Evolutionary conservation across 345 rosid genomes (phyloP), one percentile per base, ranked within the genome.

Genomic region (Salix viminalis): DNA sequence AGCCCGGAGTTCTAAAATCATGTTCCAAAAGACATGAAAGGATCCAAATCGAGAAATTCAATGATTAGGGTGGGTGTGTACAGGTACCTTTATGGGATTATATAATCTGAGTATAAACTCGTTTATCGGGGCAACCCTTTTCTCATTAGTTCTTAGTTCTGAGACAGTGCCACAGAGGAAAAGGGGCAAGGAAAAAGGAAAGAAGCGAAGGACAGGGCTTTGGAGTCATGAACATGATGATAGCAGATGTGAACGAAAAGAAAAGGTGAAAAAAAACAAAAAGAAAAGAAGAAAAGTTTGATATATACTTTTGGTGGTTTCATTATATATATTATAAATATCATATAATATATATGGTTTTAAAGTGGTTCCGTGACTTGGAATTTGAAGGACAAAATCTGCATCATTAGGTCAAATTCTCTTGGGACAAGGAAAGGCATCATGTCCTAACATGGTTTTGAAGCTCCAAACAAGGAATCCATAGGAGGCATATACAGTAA

Each of bases 321-420:
- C 60, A 52, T 28, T 32, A 70, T 50, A 70, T 50, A 28, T 5
- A 41, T 41, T 10, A 2, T 9, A 6, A 70, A 36, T 34, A 50
- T 70, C 72, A 16, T 8, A 70, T 70, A 44, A 44, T 10, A 44
- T 70, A 50, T 30, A 61, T 7, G 18, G 41, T 54, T 71, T 54
- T 34, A 52, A 21, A 54, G 8, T 21, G 54, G 30, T 71, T 71
- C 44, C 44, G 65, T 54, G 65, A 54, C 74, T 34, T 71, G 64
- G 28, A 21, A 21, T 54, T 71, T 11, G n/a, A 71, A 54, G 65
- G 64, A 54, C 65, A 34, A 52, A 54, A 1, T 34, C 21, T 54
- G 14, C 65, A 54, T 71, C 74, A 52, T 54, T 71, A 56, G 74
- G 30, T 30, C 65, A 71, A 54, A 71, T 26, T 26, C 42, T 34